Conservation (phyloP, 257 asterid species). For the Solanum pimpinellifolium region DNA sequence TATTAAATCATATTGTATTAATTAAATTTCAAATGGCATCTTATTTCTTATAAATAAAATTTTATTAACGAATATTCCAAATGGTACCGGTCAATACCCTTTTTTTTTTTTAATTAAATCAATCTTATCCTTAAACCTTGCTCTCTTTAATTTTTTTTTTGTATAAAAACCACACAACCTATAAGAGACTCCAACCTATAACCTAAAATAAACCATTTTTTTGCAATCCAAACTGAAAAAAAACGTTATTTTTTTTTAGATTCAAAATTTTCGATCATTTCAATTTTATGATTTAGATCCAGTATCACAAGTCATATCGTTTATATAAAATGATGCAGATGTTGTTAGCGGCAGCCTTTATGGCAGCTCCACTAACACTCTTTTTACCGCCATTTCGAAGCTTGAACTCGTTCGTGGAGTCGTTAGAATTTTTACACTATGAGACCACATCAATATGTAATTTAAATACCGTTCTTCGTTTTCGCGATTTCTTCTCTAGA, state of each 20-base stretch:
- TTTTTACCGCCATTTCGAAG: constrained; percentile 23
- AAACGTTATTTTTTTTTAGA: neutral
- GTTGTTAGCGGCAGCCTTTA: constrained; percentile 16
- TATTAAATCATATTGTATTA: neutral
- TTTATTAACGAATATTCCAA: neutral
- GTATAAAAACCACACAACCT: neutral
- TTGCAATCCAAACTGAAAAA: neutral
- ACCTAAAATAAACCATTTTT: neutral
- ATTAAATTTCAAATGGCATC: neutral
- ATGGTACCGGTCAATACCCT: neutral
- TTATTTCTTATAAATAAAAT: neutral
- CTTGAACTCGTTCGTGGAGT: constrained; percentile 9
- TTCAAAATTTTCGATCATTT: neutral
- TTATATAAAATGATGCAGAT: constrained; percentile 10
- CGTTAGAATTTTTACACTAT: neutral
- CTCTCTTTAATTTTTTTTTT: neutral
- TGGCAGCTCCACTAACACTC: constrained; percentile 21
- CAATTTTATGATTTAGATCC: neutral
- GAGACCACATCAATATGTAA: neutral
- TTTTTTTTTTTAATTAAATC: neutral
- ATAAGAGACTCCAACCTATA: too few species aligned
- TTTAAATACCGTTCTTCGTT: neutral
- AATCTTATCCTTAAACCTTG: neutral
- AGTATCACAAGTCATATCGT: neutral
- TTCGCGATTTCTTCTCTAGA: neutral